phyloP scores from a whole-genome alignment of 306 rosid genomes.

The Casuarina cunninghamiana region DNA sequence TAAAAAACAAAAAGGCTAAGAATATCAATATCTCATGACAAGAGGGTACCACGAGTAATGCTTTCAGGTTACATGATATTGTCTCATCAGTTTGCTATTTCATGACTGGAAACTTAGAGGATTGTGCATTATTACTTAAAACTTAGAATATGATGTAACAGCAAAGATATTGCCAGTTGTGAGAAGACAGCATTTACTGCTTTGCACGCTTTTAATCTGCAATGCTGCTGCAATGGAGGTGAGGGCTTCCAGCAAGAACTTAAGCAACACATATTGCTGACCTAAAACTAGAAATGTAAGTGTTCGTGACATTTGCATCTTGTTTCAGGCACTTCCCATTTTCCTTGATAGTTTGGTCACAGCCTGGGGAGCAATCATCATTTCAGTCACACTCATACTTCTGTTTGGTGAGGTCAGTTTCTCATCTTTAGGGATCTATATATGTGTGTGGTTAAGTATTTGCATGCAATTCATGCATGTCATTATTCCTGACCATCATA shows the following conservation, averaged over 20 bases:
- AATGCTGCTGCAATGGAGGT: slow-evolving; percentile 99
- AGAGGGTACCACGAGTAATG: neutral
- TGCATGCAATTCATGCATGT: neutral
- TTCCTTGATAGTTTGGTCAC: slow-evolving; percentile 74
- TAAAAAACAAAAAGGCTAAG: too few relatives aligned
- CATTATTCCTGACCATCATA: too few relatives aligned
- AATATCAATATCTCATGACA: neutral
- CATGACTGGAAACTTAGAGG: slow-evolving; percentile 1
- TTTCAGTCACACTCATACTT: slow-evolving; percentile 91
- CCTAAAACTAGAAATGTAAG: neutral
- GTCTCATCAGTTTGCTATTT: neutral
- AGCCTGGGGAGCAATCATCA: slow-evolving; percentile 75
- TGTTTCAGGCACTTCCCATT: slow-evolving; percentile 81
- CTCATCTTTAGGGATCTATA: neutral
- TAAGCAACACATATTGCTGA: neutral
- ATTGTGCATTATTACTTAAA: neutral
- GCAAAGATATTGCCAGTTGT: slow-evolving; percentile 95
- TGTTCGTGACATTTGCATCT: neutral
- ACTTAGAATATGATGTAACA: slow-evolving; percentile 29
- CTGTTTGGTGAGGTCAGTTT: slow-evolving; percentile 87
- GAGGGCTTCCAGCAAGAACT: neutral
- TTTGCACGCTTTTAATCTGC: slow-evolving; percentile 80
- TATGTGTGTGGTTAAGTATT: slow-evolving; percentile 8
- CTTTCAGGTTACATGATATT: neutral
- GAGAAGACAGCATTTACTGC: slow-evolving; percentile 79